phyloP scores from a whole-genome alignment of 352 stramenopile species.

The Aphanomyces stellatus region DNA sequence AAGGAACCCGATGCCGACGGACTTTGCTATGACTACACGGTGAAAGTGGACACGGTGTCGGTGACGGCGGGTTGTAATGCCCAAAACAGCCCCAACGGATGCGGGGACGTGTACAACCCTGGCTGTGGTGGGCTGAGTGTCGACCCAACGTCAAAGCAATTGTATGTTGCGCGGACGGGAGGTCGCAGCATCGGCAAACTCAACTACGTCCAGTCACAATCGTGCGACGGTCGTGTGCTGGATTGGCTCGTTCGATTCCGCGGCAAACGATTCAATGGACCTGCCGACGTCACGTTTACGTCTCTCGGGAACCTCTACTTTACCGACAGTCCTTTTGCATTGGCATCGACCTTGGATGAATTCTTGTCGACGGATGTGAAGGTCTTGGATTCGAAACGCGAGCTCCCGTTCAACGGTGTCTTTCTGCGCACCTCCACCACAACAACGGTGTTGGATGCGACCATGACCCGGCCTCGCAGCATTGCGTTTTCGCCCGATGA shows the following conservation, averaged over 20 bases:
- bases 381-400: slow-evolving; percentile 30
- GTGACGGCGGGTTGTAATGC: slow-evolving; percentile 55
- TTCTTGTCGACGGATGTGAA: slow-evolving; percentile 2
- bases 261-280: slow-evolving; percentile 70
- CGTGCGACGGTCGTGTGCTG: slow-evolving; percentile 58
- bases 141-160: slow-evolving; percentile 45
- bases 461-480: slow-evolving; percentile 73
- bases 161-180: slow-evolving; percentile 60
- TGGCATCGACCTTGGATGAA: slow-evolving; percentile 49
- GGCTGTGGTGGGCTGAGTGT: slow-evolving; percentile 64
- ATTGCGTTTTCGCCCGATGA: slow-evolving; percentile 66
- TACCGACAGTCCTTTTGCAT: slow-evolving; percentile 63
- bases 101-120: slow-evolving; percentile 61
- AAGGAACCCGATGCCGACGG: not conserved
- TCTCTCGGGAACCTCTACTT: slow-evolving; percentile 63
- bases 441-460: slow-evolving; percentile 43
- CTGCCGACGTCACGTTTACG: slow-evolving; percentile 54
- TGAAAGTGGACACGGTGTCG: slow-evolving; percentile 48
- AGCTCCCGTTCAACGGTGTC: slow-evolving; percentile 72
- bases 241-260: slow-evolving; percentile 63
- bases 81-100: slow-evolving; percentile 48
- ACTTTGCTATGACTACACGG: slow-evolving; percentile 22
- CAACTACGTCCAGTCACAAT: slow-evolving; percentile 47
- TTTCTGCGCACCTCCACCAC: slow-evolving; percentile 49
- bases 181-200: slow-evolving; percentile 54